Evolutionary conservation across 2,329 filamentous ascomycete genomes (phyloP).

Genomic region (Gyromitra esculenta): DNA sequence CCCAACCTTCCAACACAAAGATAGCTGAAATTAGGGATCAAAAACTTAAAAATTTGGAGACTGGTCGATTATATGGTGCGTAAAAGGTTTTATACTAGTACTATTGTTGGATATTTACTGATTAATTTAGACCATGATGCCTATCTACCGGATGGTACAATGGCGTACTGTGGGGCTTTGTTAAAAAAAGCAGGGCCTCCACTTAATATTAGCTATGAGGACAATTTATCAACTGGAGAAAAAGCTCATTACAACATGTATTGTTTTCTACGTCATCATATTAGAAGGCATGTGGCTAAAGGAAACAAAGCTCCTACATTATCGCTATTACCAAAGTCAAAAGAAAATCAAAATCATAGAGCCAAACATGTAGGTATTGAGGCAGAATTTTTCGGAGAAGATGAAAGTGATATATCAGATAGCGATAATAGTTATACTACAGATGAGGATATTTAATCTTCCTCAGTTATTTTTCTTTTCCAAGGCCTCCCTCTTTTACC

Average conservation of each 20-base stretch:
- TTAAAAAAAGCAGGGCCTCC: neutral
- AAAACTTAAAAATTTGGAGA: neutral
- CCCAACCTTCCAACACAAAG: neutral
- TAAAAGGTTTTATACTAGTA: neutral
- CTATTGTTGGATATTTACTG: neutral
- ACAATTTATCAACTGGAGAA: neutral
- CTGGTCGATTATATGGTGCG: neutral
- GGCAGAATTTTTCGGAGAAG: conserved; percentile 11
- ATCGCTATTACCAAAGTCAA: neutral
- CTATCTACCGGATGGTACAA: neutral
- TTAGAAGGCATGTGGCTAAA: neutral
- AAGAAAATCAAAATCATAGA: neutral
- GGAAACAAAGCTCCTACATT: neutral
- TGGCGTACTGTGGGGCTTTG: neutral
- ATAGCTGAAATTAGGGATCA: neutral
- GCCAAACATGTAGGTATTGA: neutral
- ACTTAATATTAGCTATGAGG: neutral
- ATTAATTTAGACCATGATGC: neutral
- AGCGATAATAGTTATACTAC: conserved; percentile 2
- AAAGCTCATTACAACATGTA: neutral
- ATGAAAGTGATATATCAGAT: conserved; percentile 3
- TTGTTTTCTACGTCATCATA: neutral
- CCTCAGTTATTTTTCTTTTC: conserved; percentile 10
- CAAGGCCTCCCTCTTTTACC: conserved; percentile 9
- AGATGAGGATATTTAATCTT: conserved; percentile 1